Base-by-base conservation (phyloP, 176 grass and related monocot genomes). In the Aegilops bicornis region DNA sequence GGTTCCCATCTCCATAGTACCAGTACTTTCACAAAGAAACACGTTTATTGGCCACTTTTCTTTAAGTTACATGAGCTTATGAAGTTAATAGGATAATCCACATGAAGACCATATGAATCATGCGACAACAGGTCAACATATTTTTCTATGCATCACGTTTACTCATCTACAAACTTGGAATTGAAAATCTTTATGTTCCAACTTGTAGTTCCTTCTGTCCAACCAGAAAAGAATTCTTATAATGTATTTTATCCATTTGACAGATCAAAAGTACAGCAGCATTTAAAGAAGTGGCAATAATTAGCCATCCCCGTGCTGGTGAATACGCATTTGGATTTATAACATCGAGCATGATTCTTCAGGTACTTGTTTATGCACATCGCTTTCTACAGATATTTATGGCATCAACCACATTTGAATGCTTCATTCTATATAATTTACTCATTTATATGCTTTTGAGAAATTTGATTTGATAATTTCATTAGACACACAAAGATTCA, bases 301-400 rank as follows among this genome's bases (percentile, higher is more conserved):
- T 98, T 86, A 89, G 93, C 75, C 93, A 98, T 88, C 96, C 90
- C 23, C 91, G 92, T 64, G 84, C 92, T 85, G 96, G 96, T 32
- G 93, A 98, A 90, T 98, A 98, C 73, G 93, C 96, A 89, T 98
- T 98, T 91, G 92, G 93, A 84, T 98, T 98, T 17, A 98, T 98
- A 78, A 98, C 93, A 69, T 98, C 96, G 7, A 91, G 88, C 2
- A 77, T 98, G 87, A 65, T 85, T 86, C 96, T 98, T 89, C 96
- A 94, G 93, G 96, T 94, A 91, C 23, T 84, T 84, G 30, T 87
- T 76, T 56, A 60, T 67, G 31, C 76, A 30, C 61, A 66, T 79
- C 10, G 1, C 22, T 63, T 76, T 33, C 61, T 81, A 10, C 74
- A 56, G 35, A 75, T 76, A 27, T 89, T 72, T 47, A 47, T 25